Evolutionary conservation across 306 rosid genomes (phyloP), one percentile per base, ranked within the genome.

Genomic region (apple (Malus domestica)): DNA sequence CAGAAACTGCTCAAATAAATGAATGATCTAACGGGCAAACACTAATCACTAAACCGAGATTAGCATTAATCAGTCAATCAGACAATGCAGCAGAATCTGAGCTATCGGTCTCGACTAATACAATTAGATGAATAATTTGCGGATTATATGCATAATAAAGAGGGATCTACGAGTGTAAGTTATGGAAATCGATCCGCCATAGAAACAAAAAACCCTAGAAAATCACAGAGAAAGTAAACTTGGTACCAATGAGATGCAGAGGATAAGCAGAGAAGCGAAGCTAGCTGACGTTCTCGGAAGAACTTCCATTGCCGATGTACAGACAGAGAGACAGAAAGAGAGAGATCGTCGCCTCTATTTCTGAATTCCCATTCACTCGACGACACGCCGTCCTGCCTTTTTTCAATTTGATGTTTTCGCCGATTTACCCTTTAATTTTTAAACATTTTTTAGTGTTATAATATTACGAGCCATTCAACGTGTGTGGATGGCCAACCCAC

Each of bases 231-330:
- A 71, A 2, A 20, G 63, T 38, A 44, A 64, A 4, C 10, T 6
- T 12, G 62, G 12, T 87, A 87, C 93, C 84, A 44, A 67, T 30
- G 80, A 76, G 82, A 89, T 38, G 78, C 78, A 80, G 65, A 83
- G 18, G 78, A 85, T 71, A 4, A 52, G 78, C 65, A 71, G 74
- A 10, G 54, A 81, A 67, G 10, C 68, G 44, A 62, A 75, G 76
- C 76, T 68, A 42, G 71, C 52, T 35, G 72, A 70, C 18, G 72
- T 38, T 46, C 70, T 61, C 38, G 77, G 74, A 61, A 45, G 9
- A 70, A 60, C 67, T 70, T 78, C 77, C 89, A 83, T 54, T 66
- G 75, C 46, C 32, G 65, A 68, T 20, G 32, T 40, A 44, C 42
- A 3, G 27, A 27, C 42, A 5, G 27, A 20, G 29, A 14, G 10